Evolutionary conservation across 1,284 basidiomycete genomes (phyloP), one percentile per base, ranked within the genome.

Genomic region (Papiliotrema terrestris): DNA sequence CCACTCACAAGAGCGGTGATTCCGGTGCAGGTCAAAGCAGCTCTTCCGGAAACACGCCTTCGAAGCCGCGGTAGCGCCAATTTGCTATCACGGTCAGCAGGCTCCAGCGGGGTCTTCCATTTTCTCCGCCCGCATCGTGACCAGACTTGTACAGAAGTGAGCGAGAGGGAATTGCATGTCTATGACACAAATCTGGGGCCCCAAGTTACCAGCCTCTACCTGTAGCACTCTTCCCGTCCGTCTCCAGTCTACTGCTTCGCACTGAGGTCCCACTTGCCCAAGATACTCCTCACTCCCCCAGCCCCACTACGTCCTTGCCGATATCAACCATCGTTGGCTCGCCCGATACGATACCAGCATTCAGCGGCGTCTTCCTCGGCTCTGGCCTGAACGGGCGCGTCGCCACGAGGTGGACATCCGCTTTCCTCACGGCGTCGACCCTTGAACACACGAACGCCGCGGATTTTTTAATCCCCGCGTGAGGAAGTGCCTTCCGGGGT

Each of bases 401-500:
- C 3, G 74, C 74, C 14, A 70, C 72, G 25, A 74, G 66, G 53
- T 71, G 72, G 11, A 78, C 61, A 52, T 76, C 74, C 65, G 84
- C 82, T 13, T 88, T 72, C 19, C 86, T 86, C 51, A 98, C 85
- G 45, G 81, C 79, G 75, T 95, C 91, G 60, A 98, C 92, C 72
- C 86, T 87, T 13, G 83, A 84, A 58, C 88, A 89, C 95, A 98
- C 98, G 74, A 98, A 93, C 32, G 86, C 83, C 23, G 95, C 83
- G 3, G 88, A 85, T 44, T 97, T 83, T 74, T 90, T 93, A 88
- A 85, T 54, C 87, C 84, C 69, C 96, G 91, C n/a, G 95, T 89
- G 63, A 97, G 85, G 41, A 95, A 84, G 85, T 96, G 79, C 20
- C 77, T 70, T n/a, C 80, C 80, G 23, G 82, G 71, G 58, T 82